Evolutionary conservation across 1,284 basidiomycete genomes (phyloP).

Genomic region (Cryptococcus depauperatus): DNA sequence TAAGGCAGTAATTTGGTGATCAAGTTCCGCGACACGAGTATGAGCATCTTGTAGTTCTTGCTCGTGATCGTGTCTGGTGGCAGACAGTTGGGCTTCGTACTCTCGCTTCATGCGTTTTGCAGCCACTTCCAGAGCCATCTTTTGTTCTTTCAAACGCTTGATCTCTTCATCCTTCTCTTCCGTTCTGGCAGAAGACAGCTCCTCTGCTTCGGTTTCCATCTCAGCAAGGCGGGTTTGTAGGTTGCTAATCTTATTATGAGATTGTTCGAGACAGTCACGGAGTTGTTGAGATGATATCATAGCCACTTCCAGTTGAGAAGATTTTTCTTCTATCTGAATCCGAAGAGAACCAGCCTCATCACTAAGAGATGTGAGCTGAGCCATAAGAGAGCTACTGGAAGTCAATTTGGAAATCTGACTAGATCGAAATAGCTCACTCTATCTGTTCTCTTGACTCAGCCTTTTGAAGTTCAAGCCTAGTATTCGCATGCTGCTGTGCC

Average conservation of each 20-base stretch:
- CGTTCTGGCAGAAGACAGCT: constrained; percentile 23
- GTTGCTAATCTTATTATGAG: constrained; percentile 11
- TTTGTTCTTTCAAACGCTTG: constrained; percentile 16
- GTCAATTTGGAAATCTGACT: too few species aligned
- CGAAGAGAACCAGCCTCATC: constrained; percentile 10
- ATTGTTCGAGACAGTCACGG: constrained; percentile 9
- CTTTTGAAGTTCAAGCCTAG: not conserved
- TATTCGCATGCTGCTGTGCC: not conserved
- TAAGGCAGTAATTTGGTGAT: constrained; percentile 10
- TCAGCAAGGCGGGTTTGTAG: constrained; percentile 17
- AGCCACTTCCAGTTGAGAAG: not conserved
- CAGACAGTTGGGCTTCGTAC: constrained; percentile 12
- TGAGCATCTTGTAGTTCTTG: constrained; percentile 14
- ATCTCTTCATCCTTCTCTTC: constrained; percentile 19
- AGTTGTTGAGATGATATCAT: not conserved
- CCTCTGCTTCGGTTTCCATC: constrained; percentile 10
- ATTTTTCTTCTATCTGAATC: not conserved
- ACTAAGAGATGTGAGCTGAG: constrained; percentile 7
- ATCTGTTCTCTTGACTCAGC: not conserved
- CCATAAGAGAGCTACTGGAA: not conserved
- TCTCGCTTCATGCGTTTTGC: constrained; percentile 5
- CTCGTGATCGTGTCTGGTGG: constrained; percentile 6
- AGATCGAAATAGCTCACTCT: not conserved
- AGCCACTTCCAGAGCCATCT: constrained; percentile 5
- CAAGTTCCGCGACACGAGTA: constrained; percentile 8